Conservation (phyloP, 176 grass and related monocot genomes). For the Chrysopogon serrulatus region DNA sequence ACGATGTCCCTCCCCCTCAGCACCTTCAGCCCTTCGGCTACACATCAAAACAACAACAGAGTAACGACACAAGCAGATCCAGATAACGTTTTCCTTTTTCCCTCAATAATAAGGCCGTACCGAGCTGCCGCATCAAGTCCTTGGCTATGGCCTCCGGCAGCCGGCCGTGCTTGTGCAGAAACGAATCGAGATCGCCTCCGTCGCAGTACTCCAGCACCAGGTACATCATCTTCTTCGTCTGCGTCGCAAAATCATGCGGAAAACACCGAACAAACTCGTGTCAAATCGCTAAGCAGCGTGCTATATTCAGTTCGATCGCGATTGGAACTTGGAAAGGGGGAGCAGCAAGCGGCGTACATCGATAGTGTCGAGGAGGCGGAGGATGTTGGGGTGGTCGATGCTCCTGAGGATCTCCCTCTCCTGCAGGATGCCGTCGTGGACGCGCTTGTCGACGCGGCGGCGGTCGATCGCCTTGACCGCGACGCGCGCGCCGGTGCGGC, state of each 20-base stretch:
- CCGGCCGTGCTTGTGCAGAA: constrained; percentile 21
- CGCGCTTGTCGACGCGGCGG: constrained; percentile 27
- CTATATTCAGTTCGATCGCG: background rate
- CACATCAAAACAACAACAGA: background rate
- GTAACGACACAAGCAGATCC: background rate
- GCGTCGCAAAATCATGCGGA: background rate
- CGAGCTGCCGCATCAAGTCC: constrained; percentile 53
- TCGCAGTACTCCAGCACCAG: constrained; percentile 67
- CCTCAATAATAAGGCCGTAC: background rate
- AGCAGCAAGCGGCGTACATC: constrained; percentile 20
- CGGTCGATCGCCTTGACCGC: constrained; percentile 77
- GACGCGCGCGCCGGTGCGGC: constrained; percentile 32
- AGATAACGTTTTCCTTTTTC: background rate
- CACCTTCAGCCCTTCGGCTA: constrained; percentile 63
- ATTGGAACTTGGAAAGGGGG: background rate
- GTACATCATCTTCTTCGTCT: constrained; percentile 50
- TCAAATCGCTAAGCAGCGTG: background rate
- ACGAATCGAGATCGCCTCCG: constrained; percentile 53
- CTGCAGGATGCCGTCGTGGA: constrained; percentile 49
- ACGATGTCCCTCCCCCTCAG: constrained; percentile 50
- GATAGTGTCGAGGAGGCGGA: constrained; percentile 53
- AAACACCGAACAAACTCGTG: background rate
- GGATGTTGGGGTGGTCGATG: constrained; percentile 68
- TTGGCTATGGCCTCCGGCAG: constrained; percentile 44
- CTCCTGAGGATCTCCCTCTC: constrained; percentile 51